These are phyloP conservation scores for Crithidia fasciculata DNA, from an alignment of 208 protist genomes.

Conservation along the genomic window DNA sequence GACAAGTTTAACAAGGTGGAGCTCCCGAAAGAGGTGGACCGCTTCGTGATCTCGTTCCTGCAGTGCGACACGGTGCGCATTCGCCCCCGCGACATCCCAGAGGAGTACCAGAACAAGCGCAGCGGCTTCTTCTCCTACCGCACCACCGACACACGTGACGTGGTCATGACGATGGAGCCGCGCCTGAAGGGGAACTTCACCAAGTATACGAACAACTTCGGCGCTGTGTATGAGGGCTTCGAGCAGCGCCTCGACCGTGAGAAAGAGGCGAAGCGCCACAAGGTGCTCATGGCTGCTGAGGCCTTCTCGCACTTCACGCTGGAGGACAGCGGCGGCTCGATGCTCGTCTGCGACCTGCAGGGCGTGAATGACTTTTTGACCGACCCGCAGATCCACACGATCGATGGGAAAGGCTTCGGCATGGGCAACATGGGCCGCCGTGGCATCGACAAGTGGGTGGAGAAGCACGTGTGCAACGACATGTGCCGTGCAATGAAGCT, in stretches of 20 bases:
- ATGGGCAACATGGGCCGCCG: slow-evolving; percentile 85
- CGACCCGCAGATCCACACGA: slow-evolving; percentile 87
- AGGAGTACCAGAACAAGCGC: slow-evolving; percentile 44
- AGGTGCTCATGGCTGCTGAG: slow-evolving; percentile 78
- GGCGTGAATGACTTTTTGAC: slow-evolving; percentile 86
- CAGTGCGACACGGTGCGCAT: slow-evolving; percentile 86
- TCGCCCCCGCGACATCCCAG: slow-evolving; percentile 43
- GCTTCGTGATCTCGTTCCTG: slow-evolving; percentile 82
- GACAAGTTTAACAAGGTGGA: slow-evolving; percentile 75
- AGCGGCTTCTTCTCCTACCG: slow-evolving; percentile 77
- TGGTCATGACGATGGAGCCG: slow-evolving; percentile 86
- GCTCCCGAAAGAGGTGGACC: slow-evolving; percentile 32
- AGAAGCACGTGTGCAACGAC: slow-evolving; percentile 71
- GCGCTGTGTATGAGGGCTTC: slow-evolving; percentile 76
- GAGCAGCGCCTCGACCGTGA: slow-evolving; percentile 40
- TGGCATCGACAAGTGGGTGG: slow-evolving; percentile 82
- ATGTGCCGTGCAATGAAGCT: slow-evolving; percentile 65
- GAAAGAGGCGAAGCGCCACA: slow-evolving; percentile 43
- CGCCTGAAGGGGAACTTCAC: slow-evolving; percentile 80
- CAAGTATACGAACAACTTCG: slow-evolving; percentile 91
- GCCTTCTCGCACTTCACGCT: slow-evolving; percentile 89
- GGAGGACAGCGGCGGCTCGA: slow-evolving; percentile 58
- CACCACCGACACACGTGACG: slow-evolving; percentile 59
- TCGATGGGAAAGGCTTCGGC: slow-evolving; percentile 75
- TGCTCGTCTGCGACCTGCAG: slow-evolving; percentile 87